Conservation (phyloP, 495 filamentous ascomycete species). For the Annulohypoxylon bovei region DNA sequence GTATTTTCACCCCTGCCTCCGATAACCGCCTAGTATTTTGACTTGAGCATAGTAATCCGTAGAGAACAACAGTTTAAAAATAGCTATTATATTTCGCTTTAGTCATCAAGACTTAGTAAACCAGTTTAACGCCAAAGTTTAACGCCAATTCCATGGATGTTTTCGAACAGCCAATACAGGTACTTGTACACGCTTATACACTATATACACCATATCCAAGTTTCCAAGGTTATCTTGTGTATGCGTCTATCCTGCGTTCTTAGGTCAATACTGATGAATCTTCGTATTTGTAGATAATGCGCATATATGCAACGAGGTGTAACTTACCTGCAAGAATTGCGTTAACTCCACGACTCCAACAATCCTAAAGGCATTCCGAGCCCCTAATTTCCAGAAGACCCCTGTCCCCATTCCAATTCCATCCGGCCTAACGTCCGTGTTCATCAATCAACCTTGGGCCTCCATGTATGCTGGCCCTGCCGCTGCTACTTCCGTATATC, state of each 20-base stretch:
- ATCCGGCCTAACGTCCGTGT: conserved; percentile 17
- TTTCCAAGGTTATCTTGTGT: neutral
- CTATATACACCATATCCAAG: conserved; percentile 1
- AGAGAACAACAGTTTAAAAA: neutral
- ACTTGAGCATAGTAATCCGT: neutral
- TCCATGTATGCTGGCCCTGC: conserved; percentile 14
- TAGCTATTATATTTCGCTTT: neutral
- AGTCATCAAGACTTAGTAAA: conserved; percentile 1
- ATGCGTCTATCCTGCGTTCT: conserved; percentile 3
- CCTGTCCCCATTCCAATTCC: conserved; percentile 8
- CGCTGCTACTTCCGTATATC: conserved; percentile 70
- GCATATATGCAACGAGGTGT: neutral
- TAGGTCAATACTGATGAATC: conserved; percentile 11
- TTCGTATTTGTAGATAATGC: neutral
- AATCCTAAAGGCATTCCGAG: neutral
- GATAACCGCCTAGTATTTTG: neutral
- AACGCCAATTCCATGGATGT: neutral
- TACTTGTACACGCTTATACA: conserved; percentile 18
- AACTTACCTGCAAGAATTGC: conserved; percentile 28
- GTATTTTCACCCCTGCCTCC: neutral
- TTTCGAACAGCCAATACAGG: conserved; percentile 2
- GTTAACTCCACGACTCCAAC: conserved; percentile 26
- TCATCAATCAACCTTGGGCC: conserved; percentile 28
- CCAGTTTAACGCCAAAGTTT: neutral
- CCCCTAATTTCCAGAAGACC: neutral